phyloP scores from a whole-genome alignment of 2,329 filamentous ascomycete genomes.

The Blumeria graminis region DNA sequence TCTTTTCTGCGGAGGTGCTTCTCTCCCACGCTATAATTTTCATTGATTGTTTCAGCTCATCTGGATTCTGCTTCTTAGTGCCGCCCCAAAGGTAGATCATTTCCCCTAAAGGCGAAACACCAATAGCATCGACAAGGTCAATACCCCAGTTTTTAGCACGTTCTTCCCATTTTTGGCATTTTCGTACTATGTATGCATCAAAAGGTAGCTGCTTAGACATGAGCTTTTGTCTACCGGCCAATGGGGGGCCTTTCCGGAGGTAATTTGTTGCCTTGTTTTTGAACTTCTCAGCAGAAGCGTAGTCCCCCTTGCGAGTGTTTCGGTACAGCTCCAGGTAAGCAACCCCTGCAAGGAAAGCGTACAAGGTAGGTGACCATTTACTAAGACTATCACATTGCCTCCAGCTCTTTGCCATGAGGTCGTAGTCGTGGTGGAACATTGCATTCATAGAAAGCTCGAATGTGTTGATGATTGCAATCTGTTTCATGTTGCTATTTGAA shows the following conservation, averaged over 20 bases:
- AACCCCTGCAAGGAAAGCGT: slow-evolving; percentile 67
- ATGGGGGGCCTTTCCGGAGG: slow-evolving; percentile 43
- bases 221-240: slow-evolving; percentile 68
- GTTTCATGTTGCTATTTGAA: slow-evolving; percentile 51
- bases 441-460: slow-evolving; percentile 64
- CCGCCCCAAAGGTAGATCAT: slow-evolving; percentile 93
- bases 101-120: slow-evolving; percentile 60
- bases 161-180: slow-evolving; percentile 71
- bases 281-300: slow-evolving; percentile 26
- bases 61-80: slow-evolving; percentile 48
- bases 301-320: slow-evolving; percentile 21
- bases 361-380: slow-evolving; percentile 73
- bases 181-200: slow-evolving; percentile 63
- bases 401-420: slow-evolving; percentile 50
- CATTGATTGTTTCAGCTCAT: slow-evolving; percentile 39
- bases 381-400: slow-evolving; percentile 54
- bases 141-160: slow-evolving; percentile 42
- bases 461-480: slow-evolving; percentile 61
- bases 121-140: slow-evolving; percentile 56
- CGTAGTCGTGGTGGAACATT: slow-evolving; percentile 60
- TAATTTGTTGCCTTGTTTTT: slow-evolving; percentile 43
- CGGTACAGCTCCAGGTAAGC: slow-evolving; percentile 68
- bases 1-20: slow-evolving; percentile 23
- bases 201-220: slow-evolving; percentile 79
- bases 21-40: slow-evolving; percentile 38